A percentile compares a stretch with the other conserved stretches of the same genome.
Evolutionary conservation across 2,329 filamentous ascomycete genomes (phyloP).

Genomic region (Pseudocercospora musae): DNA sequence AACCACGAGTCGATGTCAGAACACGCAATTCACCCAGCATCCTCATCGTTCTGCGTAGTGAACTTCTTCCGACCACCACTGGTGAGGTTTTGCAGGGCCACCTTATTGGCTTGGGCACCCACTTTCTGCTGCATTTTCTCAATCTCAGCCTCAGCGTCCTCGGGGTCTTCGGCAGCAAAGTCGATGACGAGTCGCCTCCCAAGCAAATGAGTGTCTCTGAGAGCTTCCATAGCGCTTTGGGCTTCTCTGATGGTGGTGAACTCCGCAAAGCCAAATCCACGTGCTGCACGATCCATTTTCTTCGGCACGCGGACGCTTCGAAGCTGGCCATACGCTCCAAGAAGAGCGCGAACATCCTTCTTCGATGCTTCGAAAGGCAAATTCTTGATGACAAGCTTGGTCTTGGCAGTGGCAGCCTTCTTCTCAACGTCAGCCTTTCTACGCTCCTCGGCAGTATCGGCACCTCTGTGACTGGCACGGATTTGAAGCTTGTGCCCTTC

Average conservation of each 20-base stretch:
- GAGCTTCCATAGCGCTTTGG: conserved; percentile 81
- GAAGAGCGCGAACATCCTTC: conserved; percentile 82
- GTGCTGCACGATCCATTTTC: conserved; percentile 83
- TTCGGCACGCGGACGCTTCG: conserved; percentile 90
- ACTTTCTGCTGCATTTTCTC: conserved; percentile 97
- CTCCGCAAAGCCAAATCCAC: conserved; percentile 95
- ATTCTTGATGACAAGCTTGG: conserved; percentile 98
- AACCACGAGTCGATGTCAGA: background rate
- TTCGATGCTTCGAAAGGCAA: conserved; percentile 92
- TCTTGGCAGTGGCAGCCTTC: conserved; percentile 71
- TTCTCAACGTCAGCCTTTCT: conserved; percentile 78
- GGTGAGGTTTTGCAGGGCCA: conserved; percentile 83
- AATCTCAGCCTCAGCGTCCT: conserved; percentile 94
- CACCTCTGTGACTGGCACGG: conserved; percentile 79
- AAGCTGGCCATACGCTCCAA: conserved; percentile 87
- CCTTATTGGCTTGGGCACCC: conserved; percentile 82
- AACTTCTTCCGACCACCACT: conserved; percentile 82
- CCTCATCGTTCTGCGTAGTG: conserved; percentile 42
- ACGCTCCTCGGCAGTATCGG: conserved; percentile 83
- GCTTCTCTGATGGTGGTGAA: conserved; percentile 91
- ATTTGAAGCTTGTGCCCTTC: conserved; percentile 83
- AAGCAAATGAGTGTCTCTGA: conserved; percentile 89
- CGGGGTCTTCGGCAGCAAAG: conserved; percentile 81
- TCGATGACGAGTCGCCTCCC: conserved; percentile 86
- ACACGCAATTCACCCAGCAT: conserved; percentile 9